Percentiles rank a stretch among this genome's conserved stretches.
Conservation (phyloP, 2,329 filamentous ascomycete genomes). For the Epichloe aotearoae region DNA sequence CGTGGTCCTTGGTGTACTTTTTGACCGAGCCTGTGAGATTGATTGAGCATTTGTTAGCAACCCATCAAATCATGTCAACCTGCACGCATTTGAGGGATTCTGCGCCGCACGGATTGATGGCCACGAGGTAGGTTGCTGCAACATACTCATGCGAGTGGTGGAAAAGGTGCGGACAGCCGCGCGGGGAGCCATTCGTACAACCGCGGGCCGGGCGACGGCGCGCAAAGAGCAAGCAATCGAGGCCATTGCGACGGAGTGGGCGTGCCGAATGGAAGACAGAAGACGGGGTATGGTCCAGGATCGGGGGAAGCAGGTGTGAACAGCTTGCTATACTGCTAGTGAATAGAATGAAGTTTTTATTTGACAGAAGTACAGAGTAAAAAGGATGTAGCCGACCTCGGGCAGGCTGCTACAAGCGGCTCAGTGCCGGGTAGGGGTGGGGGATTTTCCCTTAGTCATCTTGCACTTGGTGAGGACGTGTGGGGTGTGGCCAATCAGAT, state of each 20-base stretch:
- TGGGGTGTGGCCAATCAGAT: constrained; percentile 3
- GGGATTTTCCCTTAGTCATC: constrained; percentile 1
- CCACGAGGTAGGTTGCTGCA: not conserved
- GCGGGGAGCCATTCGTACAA: constrained; percentile 24
- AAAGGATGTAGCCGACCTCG: not conserved
- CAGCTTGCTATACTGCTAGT: not conserved
- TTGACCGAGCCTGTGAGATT: constrained; percentile 45
- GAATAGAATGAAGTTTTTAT: not conserved
- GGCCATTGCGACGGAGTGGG: constrained; percentile 32
- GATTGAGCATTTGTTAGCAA: not conserved
- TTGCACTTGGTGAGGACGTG: not conserved
- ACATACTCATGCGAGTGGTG: constrained; percentile 25
- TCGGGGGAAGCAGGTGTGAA: not conserved
- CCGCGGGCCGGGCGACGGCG: constrained; percentile 31
- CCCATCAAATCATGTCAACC: not conserved
- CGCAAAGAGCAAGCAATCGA: constrained; percentile 46
- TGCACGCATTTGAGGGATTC: too few species aligned
- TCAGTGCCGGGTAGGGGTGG: too few species aligned
- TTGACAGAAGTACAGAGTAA: not conserved
- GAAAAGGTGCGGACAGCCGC: constrained; percentile 30
- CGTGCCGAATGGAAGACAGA: not conserved
- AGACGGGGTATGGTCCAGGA: not conserved
- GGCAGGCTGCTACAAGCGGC: not conserved
- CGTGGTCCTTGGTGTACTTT: constrained; percentile 93
- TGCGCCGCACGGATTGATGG: too few species aligned